Base-by-base conservation (phyloP, 768 basidiomycete species). In the Xerocomus spinulosus region DNA sequence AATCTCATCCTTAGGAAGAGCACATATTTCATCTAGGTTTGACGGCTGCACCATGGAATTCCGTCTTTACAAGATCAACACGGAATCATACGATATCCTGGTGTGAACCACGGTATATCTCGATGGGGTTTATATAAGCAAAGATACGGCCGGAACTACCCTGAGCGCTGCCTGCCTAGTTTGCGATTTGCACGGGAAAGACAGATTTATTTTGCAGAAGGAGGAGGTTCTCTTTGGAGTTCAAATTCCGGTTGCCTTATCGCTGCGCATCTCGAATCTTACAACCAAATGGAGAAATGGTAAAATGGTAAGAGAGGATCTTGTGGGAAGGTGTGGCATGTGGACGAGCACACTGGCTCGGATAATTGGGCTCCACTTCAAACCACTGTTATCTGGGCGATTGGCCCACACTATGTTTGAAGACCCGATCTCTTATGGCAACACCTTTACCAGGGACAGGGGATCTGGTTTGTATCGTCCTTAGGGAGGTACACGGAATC, bases 181-280 rank as follows among this genome's bases (percentile, higher is more conserved):
- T 40, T 56, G 53, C 6, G 56, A 49, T 5, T 49, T 74, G 3
- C 48, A 52, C 26, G 15, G n/a, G n/a, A 35, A 40, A 42, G 68
- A 59, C 4, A 72, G 73, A 75, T 4, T 50, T 74, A 5, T 72
- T 67, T 44, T 66, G 65, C 54, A 68, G 68, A 46, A 59, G 60
- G 13, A 61, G 18, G 60, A 75, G 26, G 60, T 71, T 32, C 64
- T 76, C 24, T 75, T 73, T 51, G 61, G 58, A 20, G 43, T 54
- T n/a, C 50, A 63, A 36, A 70, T 74, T 8, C 72, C 74, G 3
- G 60, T 69, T n/a, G 61, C 70, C 1, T 48, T 76, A 61, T 69
- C 6, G 56, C 74, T 29, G 73, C 72, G 3, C 66, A 70, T 24
- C 64, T 75, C 9, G 73, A 73, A 47, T 17, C 38, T 29, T 14